Evolutionary conservation across 208 protist species (phyloP).

Genomic region (Wallacemonas sp.): DNA sequence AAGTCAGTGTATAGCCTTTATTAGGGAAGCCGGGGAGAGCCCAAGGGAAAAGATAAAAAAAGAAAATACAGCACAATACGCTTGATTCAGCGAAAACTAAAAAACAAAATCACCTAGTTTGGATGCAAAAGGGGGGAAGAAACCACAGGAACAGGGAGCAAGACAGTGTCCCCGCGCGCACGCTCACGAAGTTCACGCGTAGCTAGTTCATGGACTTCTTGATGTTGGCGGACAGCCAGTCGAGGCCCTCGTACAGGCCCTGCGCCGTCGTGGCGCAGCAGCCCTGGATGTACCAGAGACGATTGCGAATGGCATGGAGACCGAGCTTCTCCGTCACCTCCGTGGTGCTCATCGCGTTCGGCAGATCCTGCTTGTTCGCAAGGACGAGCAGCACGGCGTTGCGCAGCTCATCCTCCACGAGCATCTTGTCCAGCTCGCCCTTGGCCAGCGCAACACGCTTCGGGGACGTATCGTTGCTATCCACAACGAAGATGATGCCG

Average conservation of each 20-base stretch:
- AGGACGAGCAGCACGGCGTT: slow-evolving; percentile 97
- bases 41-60: slow-evolving; percentile 14
- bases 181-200: no score
- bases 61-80: slow-evolving; percentile 17
- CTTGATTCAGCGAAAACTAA: slow-evolving; percentile 15
- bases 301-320: slow-evolving; percentile 92
- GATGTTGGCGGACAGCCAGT: slow-evolving; percentile 91
- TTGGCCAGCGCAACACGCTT: slow-evolving; percentile 91
- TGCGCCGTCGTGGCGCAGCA: slow-evolving; percentile 92
- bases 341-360: slow-evolving; percentile 96
- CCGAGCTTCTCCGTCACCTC: slow-evolving; percentile 97
- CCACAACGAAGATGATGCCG: slow-evolving; percentile 97
- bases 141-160: slow-evolving; percentile 11
- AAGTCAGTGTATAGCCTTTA: no score
- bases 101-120: slow-evolving; percentile 19
- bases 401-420: slow-evolving; percentile 97
- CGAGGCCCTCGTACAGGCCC: slow-evolving; percentile 93
- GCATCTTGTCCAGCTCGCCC: slow-evolving; percentile 95
- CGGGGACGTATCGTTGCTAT: slow-evolving; percentile 90
- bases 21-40: no score
- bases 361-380: slow-evolving; percentile 99
- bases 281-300: slow-evolving; percentile 94
- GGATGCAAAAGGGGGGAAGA: not conserved
- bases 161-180: no score
- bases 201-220: slow-evolving; percentile 77